A percentile compares a stretch with the other conserved stretches of the same genome.
Conservation (phyloP, 805 yeast genomes). For the Ogataea salicorniae region DNA sequence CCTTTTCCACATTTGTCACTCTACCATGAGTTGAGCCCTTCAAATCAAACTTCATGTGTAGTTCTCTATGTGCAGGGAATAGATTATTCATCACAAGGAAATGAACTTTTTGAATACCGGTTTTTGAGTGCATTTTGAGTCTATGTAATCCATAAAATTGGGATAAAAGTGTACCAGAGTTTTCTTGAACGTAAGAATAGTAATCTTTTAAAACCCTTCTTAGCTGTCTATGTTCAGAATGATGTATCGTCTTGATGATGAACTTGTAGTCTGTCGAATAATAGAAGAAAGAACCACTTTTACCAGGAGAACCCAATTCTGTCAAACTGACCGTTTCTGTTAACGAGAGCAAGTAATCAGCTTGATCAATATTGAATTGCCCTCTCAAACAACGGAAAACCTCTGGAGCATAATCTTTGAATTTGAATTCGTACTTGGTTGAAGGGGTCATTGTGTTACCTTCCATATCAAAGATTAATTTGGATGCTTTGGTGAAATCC, state of each 20-base stretch:
- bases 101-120: constrained; percentile 65
- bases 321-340: constrained; percentile 90
- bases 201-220: constrained; percentile 70
- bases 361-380: constrained; percentile 86
- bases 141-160: constrained; percentile 96
- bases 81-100: constrained; percentile 95
- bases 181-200: constrained; percentile 69
- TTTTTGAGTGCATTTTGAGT: constrained; percentile 74
- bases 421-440: constrained; percentile 90
- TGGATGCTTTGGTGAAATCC: constrained; percentile 70
- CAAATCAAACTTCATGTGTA: constrained; percentile 81
- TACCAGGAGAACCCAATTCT: constrained; percentile 93
- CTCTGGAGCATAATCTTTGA: constrained; percentile 93
- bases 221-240: constrained; percentile 82
- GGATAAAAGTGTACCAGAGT: constrained; percentile 87
- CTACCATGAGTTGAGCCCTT: constrained; percentile 92
- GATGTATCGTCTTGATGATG: constrained; percentile 94
- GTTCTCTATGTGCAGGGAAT: constrained; percentile 88
- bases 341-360: constrained; percentile 86
- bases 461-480: constrained; percentile 78
- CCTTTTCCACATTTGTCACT: constrained; percentile 38
- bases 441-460: constrained; percentile 92
- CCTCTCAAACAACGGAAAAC: constrained; percentile 83
- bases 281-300: constrained; percentile 93
- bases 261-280: constrained; percentile 90